Conservation (phyloP, 106 monocot genomes). For the Apostasia ramifera region DNA sequence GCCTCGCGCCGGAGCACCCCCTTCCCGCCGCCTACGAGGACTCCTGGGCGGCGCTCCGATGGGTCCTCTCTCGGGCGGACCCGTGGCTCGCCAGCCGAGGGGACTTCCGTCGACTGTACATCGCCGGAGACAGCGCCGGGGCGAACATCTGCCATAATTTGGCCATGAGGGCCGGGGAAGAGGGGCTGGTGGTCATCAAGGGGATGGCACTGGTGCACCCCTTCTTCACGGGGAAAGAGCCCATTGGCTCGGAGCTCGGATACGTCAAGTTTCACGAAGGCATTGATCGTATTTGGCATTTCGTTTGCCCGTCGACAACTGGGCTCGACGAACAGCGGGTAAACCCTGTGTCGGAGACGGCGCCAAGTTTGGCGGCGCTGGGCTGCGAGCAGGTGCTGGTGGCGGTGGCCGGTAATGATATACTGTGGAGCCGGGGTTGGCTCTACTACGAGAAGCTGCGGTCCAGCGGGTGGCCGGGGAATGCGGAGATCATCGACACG, state of each 20-base stretch:
- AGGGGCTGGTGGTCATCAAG: not conserved
- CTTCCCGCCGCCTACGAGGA: conserved; percentile 18
- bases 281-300: not conserved
- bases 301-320: not conserved
- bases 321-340: not conserved
- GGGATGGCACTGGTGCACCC: conserved; percentile 5
- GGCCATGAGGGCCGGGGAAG: conserved; percentile 4
- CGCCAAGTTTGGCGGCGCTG: not conserved
- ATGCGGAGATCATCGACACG: conserved; percentile 1
- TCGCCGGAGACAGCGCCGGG: conserved; percentile 15
- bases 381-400: conserved; percentile 4
- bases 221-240: conserved; percentile 3
- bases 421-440: not conserved
- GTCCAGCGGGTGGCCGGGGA: conserved; percentile 13
- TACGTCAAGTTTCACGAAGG: not conserved
- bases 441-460: conserved; percentile 7
- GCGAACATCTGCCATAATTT: conserved; percentile 8
- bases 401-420: conserved; percentile 9
- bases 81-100: conserved; percentile 1
- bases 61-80: not conserved
- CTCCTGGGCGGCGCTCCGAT: conserved; percentile 9
- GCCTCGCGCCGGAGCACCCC: conserved; percentile 33
- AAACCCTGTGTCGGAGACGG: conserved; percentile 4
- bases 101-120: not conserved
- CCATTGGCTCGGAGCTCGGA: not conserved